Conservation (phyloP, 257 asterid genomes). For the Jacaranda copaia region DNA sequence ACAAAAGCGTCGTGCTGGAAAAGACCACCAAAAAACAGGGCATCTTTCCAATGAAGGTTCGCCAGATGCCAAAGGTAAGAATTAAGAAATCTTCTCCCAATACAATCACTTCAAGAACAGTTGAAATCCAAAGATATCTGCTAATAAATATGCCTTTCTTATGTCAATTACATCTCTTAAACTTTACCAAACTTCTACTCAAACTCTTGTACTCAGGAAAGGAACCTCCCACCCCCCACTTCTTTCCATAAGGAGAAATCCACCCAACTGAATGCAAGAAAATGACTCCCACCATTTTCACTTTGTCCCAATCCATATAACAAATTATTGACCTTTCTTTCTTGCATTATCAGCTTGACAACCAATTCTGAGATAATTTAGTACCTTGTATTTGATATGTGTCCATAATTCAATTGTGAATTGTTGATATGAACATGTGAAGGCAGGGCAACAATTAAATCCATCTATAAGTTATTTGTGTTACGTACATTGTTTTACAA, state of each 20-base stretch:
- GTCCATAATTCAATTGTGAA: too few relatives aligned
- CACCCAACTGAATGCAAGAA: slow-evolving; percentile 38
- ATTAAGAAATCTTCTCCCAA: neutral
- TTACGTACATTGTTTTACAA: slow-evolving; percentile 37
- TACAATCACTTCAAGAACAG: neutral
- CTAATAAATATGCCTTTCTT: slow-evolving; percentile 39
- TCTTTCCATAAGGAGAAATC: slow-evolving; percentile 23
- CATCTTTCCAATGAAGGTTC: too few relatives aligned
- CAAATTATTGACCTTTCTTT: slow-evolving; percentile 18
- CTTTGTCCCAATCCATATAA: slow-evolving; percentile 1
- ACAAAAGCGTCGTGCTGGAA: neutral
- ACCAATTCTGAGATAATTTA: slow-evolving; percentile 8
- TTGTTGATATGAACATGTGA: too few relatives aligned
- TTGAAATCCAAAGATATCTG: neutral
- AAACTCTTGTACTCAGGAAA: slow-evolving; percentile 41
- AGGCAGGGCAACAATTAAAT: too few relatives aligned
- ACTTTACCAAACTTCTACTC: slow-evolving; percentile 54
- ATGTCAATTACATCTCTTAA: slow-evolving; percentile 32
- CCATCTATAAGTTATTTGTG: slow-evolving; percentile 15
- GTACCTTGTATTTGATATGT: neutral
- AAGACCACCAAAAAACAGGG: neutral
- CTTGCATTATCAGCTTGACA: slow-evolving; percentile 25
- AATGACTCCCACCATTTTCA: slow-evolving; percentile 39
- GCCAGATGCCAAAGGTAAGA: slow-evolving; percentile 12
- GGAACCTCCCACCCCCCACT: slow-evolving; percentile 41